Base-by-base conservation (phyloP, 108 stramenopile genomes). In the Nannochloropsis granulata region DNA sequence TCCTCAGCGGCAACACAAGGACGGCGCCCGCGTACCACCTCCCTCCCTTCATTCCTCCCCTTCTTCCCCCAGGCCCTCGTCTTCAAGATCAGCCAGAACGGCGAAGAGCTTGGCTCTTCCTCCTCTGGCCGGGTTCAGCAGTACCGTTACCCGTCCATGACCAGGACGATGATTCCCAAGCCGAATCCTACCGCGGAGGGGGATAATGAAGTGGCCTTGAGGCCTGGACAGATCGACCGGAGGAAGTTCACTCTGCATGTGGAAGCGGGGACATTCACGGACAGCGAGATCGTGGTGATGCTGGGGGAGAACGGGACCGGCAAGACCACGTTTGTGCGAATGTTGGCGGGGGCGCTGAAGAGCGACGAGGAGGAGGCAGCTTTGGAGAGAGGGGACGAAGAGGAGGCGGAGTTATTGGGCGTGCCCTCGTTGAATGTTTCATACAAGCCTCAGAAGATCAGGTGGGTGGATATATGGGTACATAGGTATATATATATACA, bases 391-490 rank as follows among this genome's bases (percentile, higher is more conserved):
- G 95, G 95, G 14, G 85, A 90, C 78, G 91, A 92, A 43, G 94
- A 95, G 85, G 96, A 87, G 81, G 86, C 83, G 24, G 42, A 83
- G 43, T 83, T 83, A 25, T 94, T 95, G 23, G 97, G 96, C 43
- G 95, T 93, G 79, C 97, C 97, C 2, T 93, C 96, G 81, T 91
- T 99, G 34, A 95, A 95, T 86, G 97, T 99, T 26, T 86, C 94
- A 25, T 98, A 98, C 96, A 99, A 99, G 88, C 99, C 97, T 12
- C 99, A 99, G 92, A 98, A 99, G 92, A 98, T 99, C 86, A 93
- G 56, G 56, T 71, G n/a, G 2, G 56, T 8, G 34, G 34, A 34
- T 34, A 34, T 34, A 34, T 34, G 34, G 34, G 34, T 34, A 34
- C 34, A 34, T 34, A 34, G 5, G 34, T 34, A 34, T 34, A 34